phyloP scores from a whole-genome alignment of 768 basidiomycete species.

The Lentinula sp. region DNA sequence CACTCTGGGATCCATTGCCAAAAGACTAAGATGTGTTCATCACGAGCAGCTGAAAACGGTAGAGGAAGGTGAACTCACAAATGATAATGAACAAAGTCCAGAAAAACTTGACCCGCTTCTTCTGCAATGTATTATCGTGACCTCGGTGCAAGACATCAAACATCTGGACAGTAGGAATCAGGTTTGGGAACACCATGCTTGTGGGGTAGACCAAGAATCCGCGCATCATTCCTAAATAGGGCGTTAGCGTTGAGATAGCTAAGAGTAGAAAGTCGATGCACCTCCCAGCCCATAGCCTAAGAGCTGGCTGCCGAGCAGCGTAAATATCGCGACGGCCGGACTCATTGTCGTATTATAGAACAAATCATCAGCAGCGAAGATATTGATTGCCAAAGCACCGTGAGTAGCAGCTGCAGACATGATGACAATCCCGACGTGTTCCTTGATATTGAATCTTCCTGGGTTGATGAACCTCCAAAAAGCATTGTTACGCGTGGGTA shows the following conservation, averaged over 20 bases:
- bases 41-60: background rate
- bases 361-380: constrained; percentile 35
- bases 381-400: constrained; percentile 33
- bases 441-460: constrained; percentile 43
- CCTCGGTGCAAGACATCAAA: constrained; percentile 25
- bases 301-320: constrained; percentile 21
- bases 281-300: constrained; percentile 21
- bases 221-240: constrained; percentile 8
- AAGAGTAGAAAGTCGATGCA: background rate
- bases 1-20: constrained; percentile 14
- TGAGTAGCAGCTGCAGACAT: constrained; percentile 38
- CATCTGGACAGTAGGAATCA: constrained; percentile 11
- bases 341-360: constrained; percentile 31
- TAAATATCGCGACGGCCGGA: constrained; percentile 21
- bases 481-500: constrained; percentile 6
- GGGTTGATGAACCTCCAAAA: constrained; percentile 35
- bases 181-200: constrained; percentile 7
- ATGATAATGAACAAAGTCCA: constrained; percentile 27
- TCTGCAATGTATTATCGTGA: constrained; percentile 18
- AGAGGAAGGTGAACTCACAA: constrained; percentile 20
- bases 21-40: background rate
- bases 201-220: constrained; percentile 13
- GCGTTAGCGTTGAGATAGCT: background rate
- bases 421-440: constrained; percentile 38
- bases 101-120: constrained; percentile 30